phyloP scores from a whole-genome alignment of 1,284 basidiomycete species.

The Melampsora americana region DNA sequence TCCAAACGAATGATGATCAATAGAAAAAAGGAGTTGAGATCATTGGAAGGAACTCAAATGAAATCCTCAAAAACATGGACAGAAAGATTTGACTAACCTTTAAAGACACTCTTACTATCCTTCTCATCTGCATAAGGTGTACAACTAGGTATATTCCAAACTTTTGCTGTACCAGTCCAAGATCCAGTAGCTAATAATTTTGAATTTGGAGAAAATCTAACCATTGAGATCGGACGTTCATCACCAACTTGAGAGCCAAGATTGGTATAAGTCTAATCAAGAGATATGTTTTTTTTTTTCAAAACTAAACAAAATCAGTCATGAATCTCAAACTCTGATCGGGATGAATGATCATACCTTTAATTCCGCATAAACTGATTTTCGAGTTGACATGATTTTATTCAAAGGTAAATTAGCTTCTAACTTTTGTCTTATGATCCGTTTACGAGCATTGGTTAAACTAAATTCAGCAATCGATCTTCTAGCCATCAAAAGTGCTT shows the following conservation, averaged over 20 bases:
- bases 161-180: conserved; percentile 89
- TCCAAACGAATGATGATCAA: neutral
- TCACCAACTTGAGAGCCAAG: conserved; percentile 97
- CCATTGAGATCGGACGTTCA: conserved; percentile 85
- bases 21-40: neutral
- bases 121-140: conserved; percentile 45
- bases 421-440: conserved; percentile 80
- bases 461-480: conserved; percentile 84
- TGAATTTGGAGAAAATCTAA: conserved; percentile 90
- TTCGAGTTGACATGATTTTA: conserved; percentile 84
- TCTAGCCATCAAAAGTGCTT: conserved; percentile 78
- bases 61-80: neutral
- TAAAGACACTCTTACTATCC: conserved; percentile 41
- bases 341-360: conserved; percentile 64
- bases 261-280: conserved; percentile 77
- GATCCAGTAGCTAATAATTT: conserved; percentile 82
- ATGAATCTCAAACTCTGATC: neutral
- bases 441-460: conserved; percentile 84
- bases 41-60: neutral
- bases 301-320: neutral
- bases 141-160: conserved; percentile 85
- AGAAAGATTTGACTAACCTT: conserved; percentile 30
- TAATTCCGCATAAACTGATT: conserved; percentile 80
- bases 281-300: too few relatives aligned
- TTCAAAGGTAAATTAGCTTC: conserved; percentile 83